Percentiles rank a stretch among this genome's conserved stretches.
Conservation (phyloP, 2,329 filamentous ascomycete genomes). For the Phialophora expanda region DNA sequence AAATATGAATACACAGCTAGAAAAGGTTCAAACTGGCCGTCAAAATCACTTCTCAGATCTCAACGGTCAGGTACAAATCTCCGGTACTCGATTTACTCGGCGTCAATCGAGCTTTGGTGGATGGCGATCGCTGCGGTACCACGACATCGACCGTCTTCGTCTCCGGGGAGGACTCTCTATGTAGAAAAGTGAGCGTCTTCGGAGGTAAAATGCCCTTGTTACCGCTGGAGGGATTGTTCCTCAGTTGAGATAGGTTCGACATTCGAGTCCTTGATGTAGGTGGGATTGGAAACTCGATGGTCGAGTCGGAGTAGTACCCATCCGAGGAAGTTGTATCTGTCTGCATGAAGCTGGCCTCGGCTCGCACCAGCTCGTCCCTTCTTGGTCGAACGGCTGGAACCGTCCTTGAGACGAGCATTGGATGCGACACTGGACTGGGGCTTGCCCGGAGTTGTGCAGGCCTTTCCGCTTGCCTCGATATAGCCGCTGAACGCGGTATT, state of each 20-base stretch:
- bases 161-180: slow-evolving; percentile 10
- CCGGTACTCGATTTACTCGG: slow-evolving; percentile 36
- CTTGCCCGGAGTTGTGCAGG: slow-evolving; percentile 42
- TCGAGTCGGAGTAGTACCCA: slow-evolving; percentile 33
- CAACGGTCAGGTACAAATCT: slow-evolving; percentile 37
- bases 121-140: slow-evolving; percentile 25
- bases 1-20: slow-evolving; percentile 13
- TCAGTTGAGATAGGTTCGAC: slow-evolving; percentile 19
- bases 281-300: slow-evolving; percentile 32
- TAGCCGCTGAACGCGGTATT: slow-evolving; percentile 35
- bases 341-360: slow-evolving; percentile 28
- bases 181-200: slow-evolving; percentile 15
- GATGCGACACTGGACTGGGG: slow-evolving; percentile 22
- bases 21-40: slow-evolving; percentile 1
- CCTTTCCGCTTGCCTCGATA: slow-evolving; percentile 42
- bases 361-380: slow-evolving; percentile 26
- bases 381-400: slow-evolving; percentile 5
- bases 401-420: not conserved
- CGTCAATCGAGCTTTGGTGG: slow-evolving; percentile 33
- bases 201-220: slow-evolving; percentile 18
- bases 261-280: slow-evolving; percentile 18
- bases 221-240: slow-evolving; percentile 13
- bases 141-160: slow-evolving; percentile 11
- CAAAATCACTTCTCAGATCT: slow-evolving; percentile 16
- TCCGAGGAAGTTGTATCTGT: slow-evolving; percentile 35